Evolutionary conservation across 305 asterid genomes (phyloP).

Genomic region (Ruellia speciosa): DNA sequence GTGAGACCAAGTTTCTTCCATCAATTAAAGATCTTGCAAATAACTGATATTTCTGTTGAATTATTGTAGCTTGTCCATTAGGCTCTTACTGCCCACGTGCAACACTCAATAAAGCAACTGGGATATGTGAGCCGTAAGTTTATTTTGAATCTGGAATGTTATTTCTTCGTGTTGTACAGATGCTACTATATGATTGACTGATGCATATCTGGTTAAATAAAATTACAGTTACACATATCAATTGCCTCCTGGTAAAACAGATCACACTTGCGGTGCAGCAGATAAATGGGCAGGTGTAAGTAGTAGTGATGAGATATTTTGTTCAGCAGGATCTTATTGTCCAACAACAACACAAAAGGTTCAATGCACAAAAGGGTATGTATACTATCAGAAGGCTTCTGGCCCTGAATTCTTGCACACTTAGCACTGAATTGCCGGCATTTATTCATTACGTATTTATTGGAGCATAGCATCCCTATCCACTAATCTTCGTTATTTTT

Average conservation of each 20-base stretch:
- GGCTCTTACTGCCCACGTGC: slow-evolving; percentile 87
- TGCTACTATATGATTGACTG: slow-evolving; percentile 27
- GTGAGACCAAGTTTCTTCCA: slow-evolving; percentile 12
- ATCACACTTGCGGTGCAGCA: slow-evolving; percentile 90
- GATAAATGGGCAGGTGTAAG: slow-evolving; percentile 77
- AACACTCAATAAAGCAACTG: slow-evolving; percentile 48
- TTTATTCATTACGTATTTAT: neutral
- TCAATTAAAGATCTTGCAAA: slow-evolving; percentile 12
- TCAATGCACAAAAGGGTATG: slow-evolving; percentile 70
- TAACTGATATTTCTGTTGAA: slow-evolving; percentile 24
- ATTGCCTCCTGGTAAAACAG: slow-evolving; percentile 69
- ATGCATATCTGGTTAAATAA: slow-evolving; percentile 30
- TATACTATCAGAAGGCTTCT: neutral
- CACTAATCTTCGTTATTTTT: slow-evolving; percentile 23
- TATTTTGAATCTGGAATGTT: slow-evolving; percentile 23
- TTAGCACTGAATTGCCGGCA: neutral
- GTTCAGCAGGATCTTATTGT: slow-evolving; percentile 84
- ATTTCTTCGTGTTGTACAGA: slow-evolving; percentile 2
- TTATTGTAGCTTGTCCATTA: slow-evolving; percentile 76
- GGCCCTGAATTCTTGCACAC: no score
- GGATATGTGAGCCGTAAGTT: slow-evolving; percentile 92
- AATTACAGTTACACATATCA: slow-evolving; percentile 72
- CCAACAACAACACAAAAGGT: slow-evolving; percentile 65
- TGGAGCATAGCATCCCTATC: neutral
- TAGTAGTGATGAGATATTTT: slow-evolving; percentile 67